A percentile compares a stretch with the other conserved stretches of the same genome.
These are phyloP conservation scores for Paraleonurus japonicus DNA, from an alignment of 257 asterid species.

Conservation along the genomic window DNA sequence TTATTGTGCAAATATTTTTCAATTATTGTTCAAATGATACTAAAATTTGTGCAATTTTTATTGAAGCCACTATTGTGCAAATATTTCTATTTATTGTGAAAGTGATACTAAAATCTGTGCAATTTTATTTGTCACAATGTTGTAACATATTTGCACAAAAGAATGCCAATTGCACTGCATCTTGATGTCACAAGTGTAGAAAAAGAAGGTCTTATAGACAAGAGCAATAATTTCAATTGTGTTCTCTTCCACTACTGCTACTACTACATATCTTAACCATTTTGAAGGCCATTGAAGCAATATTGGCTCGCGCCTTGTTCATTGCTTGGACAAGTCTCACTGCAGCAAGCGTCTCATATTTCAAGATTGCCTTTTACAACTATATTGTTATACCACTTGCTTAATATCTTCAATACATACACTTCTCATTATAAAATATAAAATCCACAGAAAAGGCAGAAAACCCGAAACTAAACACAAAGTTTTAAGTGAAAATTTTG, in stretches of 20 bases:
- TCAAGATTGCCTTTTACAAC: background rate
- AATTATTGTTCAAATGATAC: too few species aligned
- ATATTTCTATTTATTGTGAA: too few species aligned
- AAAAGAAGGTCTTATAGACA: slow-evolving; percentile 23
- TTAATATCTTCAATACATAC: background rate
- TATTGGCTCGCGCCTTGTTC: too few species aligned
- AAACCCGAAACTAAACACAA: background rate
- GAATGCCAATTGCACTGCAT: slow-evolving; percentile 18
- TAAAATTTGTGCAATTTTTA: too few species aligned
- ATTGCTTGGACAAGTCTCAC: slow-evolving; percentile 81
- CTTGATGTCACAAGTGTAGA: slow-evolving; percentile 12
- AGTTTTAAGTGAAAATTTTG: background rate
- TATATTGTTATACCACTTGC: background rate
- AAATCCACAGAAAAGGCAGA: background rate
- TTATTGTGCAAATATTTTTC: too few species aligned
- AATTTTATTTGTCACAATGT: too few species aligned
- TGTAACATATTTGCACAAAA: background rate
- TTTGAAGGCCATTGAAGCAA: slow-evolving; percentile 4
- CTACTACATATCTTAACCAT: slow-evolving; percentile 24
- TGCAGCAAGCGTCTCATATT: slow-evolving; percentile 28
- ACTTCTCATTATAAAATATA: background rate
- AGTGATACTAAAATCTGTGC: too few species aligned
- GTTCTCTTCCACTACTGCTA: slow-evolving; percentile 23
- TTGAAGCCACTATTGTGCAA: too few species aligned
- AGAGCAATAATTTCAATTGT: slow-evolving; percentile 27